A percentile compares a stretch with the other conserved stretches of the same genome.
Evolutionary conservation across 495 filamentous ascomycete genomes (phyloP).

Genomic region (Penicillium flavigenum): DNA sequence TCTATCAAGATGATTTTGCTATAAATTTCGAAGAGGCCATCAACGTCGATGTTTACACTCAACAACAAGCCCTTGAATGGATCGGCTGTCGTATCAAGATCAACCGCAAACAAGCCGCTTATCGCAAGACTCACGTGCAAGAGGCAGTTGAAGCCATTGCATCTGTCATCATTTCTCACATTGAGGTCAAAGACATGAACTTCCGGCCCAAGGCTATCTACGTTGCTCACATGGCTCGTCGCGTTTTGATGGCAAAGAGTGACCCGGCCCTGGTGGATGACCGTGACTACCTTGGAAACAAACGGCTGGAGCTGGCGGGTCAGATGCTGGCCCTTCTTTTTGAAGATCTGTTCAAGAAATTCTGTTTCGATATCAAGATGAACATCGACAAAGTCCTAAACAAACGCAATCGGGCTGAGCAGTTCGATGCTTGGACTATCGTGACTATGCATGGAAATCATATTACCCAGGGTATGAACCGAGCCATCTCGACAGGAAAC

Average conservation of each 20-base stretch:
- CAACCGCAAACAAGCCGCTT: conserved; percentile 58
- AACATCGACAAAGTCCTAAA: conserved; percentile 92
- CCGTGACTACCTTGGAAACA: conserved; percentile 97
- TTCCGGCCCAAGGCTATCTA: conserved; percentile 95
- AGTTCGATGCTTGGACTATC: conserved; percentile 80
- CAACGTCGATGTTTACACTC: conserved; percentile 78
- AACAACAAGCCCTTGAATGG: conserved; percentile 92
- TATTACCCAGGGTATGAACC: conserved; percentile 87
- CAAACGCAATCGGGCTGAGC: conserved; percentile 78
- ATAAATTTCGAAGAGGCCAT: conserved; percentile 92
- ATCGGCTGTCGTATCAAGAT: conserved; percentile 83
- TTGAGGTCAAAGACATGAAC: conserved; percentile 83
- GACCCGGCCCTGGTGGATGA: conserved; percentile 89
- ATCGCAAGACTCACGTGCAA: conserved; percentile 70
- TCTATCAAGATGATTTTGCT: conserved; percentile 89
- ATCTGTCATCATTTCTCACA: conserved; percentile 87
- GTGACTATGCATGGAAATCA: conserved; percentile 72
- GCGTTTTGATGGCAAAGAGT: conserved; percentile 89
- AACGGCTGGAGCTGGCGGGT: conserved; percentile 88
- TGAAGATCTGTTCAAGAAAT: conserved; percentile 95
- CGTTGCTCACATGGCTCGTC: conserved; percentile 90
- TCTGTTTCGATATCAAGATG: conserved; percentile 80
- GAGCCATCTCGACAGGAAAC: conserved; percentile 94
- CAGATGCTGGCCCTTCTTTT: conserved; percentile 95
- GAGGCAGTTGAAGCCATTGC: conserved; percentile 90